Percentiles rank a stretch among this genome's conserved stretches.
Conservation (phyloP, 805 yeast species). For the Nakazawaea pomicola region DNA sequence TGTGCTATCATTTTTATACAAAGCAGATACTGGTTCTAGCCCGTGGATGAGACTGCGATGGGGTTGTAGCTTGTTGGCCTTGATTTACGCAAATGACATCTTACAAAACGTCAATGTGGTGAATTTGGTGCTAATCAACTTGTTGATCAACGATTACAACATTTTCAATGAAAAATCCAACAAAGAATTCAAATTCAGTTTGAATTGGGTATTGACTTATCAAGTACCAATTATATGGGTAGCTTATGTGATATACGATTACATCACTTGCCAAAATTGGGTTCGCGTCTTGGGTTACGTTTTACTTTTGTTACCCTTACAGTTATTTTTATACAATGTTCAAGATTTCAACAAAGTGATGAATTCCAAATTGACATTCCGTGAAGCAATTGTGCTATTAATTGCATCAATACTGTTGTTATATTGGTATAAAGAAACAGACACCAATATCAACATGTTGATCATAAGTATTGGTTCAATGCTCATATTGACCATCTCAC, state of each 20-base stretch:
- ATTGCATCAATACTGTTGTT: neutral
- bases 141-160: conserved; percentile 18
- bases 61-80: neutral
- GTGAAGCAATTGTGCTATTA: neutral
- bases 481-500: conserved; percentile 23
- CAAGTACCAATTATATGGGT: conserved; percentile 18
- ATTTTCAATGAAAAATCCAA: conserved; percentile 18
- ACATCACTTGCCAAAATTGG: neutral
- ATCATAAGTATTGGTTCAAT: conserved; percentile 26
- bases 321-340: conserved; percentile 17
- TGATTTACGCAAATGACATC: conserved; percentile 16
- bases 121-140: conserved; percentile 19
- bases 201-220: conserved; percentile 10
- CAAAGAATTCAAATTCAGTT: conserved; percentile 13
- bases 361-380: neutral
- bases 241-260: conserved; percentile 16
- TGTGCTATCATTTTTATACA: neutral
- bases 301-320: conserved; percentile 18
- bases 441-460: conserved; percentile 23
- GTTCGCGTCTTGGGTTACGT: conserved; percentile 16
- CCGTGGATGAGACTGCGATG: conserved; percentile 2
- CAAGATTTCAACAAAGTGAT: conserved; percentile 1
- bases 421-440: neutral
- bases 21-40: neutral
- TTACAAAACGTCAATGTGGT: conserved; percentile 20